These are phyloP conservation scores for Pleurotus salmoneostramineus DNA, from an alignment of 768 basidiomycete species.

Conservation along the genomic window DNA sequence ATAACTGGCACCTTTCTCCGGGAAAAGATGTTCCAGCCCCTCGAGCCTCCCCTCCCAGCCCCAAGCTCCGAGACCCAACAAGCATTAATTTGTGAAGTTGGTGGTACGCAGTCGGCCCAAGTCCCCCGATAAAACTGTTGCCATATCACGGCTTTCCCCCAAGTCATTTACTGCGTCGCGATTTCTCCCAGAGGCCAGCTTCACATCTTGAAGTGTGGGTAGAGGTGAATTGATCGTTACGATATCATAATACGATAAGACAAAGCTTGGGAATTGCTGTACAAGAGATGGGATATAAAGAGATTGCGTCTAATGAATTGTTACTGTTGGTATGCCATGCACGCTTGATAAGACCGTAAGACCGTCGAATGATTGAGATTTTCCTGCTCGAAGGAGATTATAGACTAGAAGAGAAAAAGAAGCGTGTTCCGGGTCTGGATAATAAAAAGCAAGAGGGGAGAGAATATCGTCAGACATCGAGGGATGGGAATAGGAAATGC, in stretches of 20 bases:
- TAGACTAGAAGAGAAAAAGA: too few species aligned
- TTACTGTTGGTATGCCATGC: constrained; percentile 1
- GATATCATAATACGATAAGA: constrained; percentile 1
- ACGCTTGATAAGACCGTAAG: too few species aligned
- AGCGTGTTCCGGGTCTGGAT: too few species aligned
- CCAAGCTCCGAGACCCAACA: not conserved
- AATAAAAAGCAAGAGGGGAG: not conserved
- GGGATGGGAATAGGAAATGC: not conserved
- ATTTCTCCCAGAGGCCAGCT: not conserved
- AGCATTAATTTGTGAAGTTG: not conserved
- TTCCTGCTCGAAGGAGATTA: too few species aligned
- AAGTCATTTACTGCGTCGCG: not conserved
- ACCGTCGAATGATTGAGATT: not conserved
- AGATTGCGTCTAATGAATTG: constrained; percentile 2
- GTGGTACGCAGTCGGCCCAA: not conserved
- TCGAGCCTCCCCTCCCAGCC: too few species aligned
- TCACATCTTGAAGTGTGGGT: not conserved
- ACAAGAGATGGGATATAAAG: not conserved
- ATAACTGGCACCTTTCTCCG: too few species aligned
- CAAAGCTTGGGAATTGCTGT: constrained; percentile 1
- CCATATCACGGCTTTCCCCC: too few species aligned
- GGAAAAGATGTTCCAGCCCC: too few species aligned
- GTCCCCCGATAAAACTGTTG: too few species aligned
- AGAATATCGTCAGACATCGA: constrained; percentile 2
- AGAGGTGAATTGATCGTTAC: not conserved